Conservation (phyloP, 495 filamentous ascomycete genomes). For the Geopyxis carbonaria region DNA sequence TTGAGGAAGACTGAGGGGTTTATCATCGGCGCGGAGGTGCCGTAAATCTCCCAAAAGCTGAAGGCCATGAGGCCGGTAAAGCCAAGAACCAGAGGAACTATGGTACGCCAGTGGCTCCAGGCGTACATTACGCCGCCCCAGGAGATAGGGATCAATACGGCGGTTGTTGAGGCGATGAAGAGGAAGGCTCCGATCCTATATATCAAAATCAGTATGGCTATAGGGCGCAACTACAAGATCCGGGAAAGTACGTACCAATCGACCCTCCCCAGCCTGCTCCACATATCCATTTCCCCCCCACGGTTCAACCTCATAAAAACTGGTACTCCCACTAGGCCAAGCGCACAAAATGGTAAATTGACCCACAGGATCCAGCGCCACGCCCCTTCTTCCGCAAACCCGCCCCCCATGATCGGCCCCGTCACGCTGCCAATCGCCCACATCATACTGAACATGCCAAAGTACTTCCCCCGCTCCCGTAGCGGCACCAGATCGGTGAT, state of each 20-base stretch:
- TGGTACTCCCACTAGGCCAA: constrained; percentile 27
- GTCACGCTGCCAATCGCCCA: constrained; percentile 50
- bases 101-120: constrained; percentile 37
- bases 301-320: constrained; percentile 28
- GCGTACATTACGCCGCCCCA: constrained; percentile 39
- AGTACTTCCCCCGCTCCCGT: constrained; percentile 32
- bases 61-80: constrained; percentile 28
- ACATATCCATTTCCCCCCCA: neutral
- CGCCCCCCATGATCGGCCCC: constrained; percentile 53
- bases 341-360: constrained; percentile 30
- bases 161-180: constrained; percentile 33
- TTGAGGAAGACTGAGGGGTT: constrained; percentile 29
- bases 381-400: constrained; percentile 44
- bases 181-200: constrained; percentile 39
- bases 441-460: constrained; percentile 31
- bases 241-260: too few species aligned
- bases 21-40: constrained; percentile 33
- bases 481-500: constrained; percentile 46
- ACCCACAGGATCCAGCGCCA: constrained; percentile 41
- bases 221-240: too few species aligned
- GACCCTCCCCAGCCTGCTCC: constrained; percentile 7
- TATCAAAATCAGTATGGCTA: constrained; percentile 37
- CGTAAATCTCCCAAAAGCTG: constrained; percentile 33
- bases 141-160: constrained; percentile 37
- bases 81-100: constrained; percentile 42